A percentile compares a stretch with the other conserved stretches of the same genome.
Conservation (phyloP, 1,284 basidiomycete genomes). For the Chiua sp. region DNA sequence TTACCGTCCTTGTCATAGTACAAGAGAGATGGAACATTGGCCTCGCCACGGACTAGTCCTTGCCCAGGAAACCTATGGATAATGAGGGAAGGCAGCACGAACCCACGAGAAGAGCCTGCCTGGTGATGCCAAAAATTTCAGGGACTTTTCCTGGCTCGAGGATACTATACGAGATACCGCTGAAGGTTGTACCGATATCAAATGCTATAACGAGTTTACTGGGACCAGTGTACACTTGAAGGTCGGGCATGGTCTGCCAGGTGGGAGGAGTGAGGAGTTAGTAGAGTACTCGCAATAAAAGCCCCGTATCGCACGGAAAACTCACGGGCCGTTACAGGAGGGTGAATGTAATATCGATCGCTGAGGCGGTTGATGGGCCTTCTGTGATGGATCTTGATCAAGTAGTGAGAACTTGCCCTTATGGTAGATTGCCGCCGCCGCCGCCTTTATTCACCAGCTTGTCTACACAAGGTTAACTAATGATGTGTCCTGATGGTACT, state of each 20-base stretch:
- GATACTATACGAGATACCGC: constrained; percentile 12
- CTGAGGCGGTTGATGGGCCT: too few species aligned
- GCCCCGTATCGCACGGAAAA: not conserved
- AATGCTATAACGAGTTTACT: constrained; percentile 16
- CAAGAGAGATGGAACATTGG: constrained; percentile 1
- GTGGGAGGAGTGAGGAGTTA: not conserved
- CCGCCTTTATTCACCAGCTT: too few species aligned
- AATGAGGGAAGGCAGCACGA: not conserved
- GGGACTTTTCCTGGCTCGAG: constrained; percentile 2
- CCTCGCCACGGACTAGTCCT: not conserved
- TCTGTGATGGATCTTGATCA: too few species aligned
- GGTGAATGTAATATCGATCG: too few species aligned
- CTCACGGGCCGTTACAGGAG: not conserved
- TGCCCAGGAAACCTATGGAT: constrained; percentile 18
- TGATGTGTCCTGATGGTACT: too few species aligned
- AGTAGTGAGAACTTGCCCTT: too few species aligned
- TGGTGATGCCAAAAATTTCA: constrained; percentile 8
- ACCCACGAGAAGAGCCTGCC: not conserved
- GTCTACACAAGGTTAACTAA: too few species aligned
- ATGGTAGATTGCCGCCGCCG: too few species aligned
- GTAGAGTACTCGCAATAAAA: not conserved
- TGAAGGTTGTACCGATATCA: constrained; percentile 14
- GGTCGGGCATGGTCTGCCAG: constrained; percentile 1
- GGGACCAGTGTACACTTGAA: constrained; percentile 8
- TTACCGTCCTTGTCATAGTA: not conserved